Base-by-base conservation (phyloP, 2,329 filamentous ascomycete genomes). In the Fonsecaea pedrosoi region DNA sequence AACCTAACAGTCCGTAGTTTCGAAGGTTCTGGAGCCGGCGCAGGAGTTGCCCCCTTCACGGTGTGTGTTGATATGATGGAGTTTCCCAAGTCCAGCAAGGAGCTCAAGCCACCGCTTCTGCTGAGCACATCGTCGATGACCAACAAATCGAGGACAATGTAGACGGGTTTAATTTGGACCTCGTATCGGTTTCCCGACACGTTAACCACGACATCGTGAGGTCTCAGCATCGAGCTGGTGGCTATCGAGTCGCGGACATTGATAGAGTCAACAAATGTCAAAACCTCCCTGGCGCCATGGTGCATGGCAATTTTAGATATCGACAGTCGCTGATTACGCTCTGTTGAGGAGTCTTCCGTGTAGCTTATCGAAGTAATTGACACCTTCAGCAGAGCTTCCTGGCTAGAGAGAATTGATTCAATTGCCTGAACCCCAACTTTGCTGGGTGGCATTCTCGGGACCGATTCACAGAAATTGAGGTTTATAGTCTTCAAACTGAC, bases 41-140 rank as follows among this genome's bases (percentile, higher is more conserved):
- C 54, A 9, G 54, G 32, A n/a, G 55, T 10, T 64, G 73, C 76
- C 12, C 73, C 75, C 74, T 80, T 76, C 70, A 78, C 73, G 0
- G 89, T 87, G n/a, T 87, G 85, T 67, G 87, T 90, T 0, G 91
- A 93, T 10, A 90, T 87, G 69, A 96, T 90, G 0, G 94, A 97
- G 66, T 87, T 91, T 69, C 93, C 92, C 76, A 97, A 86, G 73
- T 95, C 96, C 53, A 99, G 82, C 60, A 99, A 90, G 71, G 93
- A 92, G 77, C 94, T 97, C 53, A 99, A 82, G 0, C 95, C 95
- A 40, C 95, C 95, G 78, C 97, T 94, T 84, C 92, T 92, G 64
- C 88, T 87, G 67, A 98, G 88, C 0, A 92, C 92, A 73, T 97
- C 93, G 72, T 98, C 95, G 25, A 98, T 80, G 63, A 87, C 86